Evolutionary conservation across 257 asterid species (phyloP).

Genomic region (Dorcoceras hygrometricum): DNA sequence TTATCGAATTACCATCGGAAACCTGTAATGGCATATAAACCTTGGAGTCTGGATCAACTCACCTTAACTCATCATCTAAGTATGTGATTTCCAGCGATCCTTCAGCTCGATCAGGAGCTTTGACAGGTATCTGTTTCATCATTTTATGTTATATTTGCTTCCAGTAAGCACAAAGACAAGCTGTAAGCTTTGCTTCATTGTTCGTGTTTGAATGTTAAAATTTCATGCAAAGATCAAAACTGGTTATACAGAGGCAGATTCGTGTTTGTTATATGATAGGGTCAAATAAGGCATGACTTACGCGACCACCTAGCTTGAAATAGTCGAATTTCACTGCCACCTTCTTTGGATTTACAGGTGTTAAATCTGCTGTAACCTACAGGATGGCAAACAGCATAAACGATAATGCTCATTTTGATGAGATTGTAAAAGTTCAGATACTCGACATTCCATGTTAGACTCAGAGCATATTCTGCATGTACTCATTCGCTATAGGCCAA

Average conservation of each 20-base stretch:
- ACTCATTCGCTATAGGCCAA: not conserved
- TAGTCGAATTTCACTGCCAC: constrained; percentile 77
- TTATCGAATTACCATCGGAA: too few relatives aligned
- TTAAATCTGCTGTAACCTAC: constrained; percentile 86
- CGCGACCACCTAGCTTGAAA: constrained; percentile 81
- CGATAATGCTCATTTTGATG: not conserved
- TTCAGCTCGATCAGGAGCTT: constrained; percentile 72
- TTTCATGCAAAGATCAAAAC: too few relatives aligned
- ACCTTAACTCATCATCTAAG: constrained; percentile 83
- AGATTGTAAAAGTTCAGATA: not conserved
- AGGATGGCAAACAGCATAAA: not conserved
- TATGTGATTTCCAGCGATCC: constrained; percentile 78
- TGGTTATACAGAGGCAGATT: not conserved
- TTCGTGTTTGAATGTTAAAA: not conserved
- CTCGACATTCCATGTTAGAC: not conserved
- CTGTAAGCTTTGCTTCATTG: not conserved
- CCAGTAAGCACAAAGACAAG: not conserved
- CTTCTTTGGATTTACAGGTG: constrained; percentile 60
- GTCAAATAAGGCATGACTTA: constrained; percentile 29
- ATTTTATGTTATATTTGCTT: not conserved
- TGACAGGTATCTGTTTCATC: constrained; percentile 50
- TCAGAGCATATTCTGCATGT: not conserved
- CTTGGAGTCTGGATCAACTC: constrained; percentile 6
- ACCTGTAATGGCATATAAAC: not conserved
- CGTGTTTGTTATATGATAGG: not conserved